These are phyloP conservation scores for Mortierella sp. DNA, from an alignment of 371 early-diverging fungal species.

Conservation along the genomic window DNA sequence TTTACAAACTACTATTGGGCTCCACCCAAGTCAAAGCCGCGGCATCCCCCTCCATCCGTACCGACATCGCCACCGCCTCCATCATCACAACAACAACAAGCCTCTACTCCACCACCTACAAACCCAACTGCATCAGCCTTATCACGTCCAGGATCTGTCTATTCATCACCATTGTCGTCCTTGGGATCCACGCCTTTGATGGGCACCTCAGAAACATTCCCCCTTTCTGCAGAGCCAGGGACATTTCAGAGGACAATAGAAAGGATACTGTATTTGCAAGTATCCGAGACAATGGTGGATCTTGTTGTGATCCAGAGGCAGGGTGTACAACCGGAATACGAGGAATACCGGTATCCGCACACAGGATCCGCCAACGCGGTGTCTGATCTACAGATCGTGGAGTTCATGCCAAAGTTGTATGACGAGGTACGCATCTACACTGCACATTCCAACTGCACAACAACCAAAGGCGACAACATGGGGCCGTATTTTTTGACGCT, in stretches of 20 bases:
- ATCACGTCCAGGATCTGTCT: conserved; percentile 1
- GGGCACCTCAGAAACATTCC: conserved; percentile 5
- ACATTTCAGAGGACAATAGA: conserved; percentile 27
- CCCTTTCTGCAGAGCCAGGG: conserved; percentile 6
- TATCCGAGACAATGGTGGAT: conserved; percentile 72
- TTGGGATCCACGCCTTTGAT: conserved; percentile 8
- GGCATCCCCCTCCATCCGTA: background rate
- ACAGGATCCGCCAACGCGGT: conserved; percentile 72
- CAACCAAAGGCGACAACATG: too few relatives aligned
- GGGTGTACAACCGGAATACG: conserved; percentile 57
- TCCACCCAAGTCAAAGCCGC: conserved; percentile 8
- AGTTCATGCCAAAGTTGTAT: conserved; percentile 57
- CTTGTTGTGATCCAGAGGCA: conserved; percentile 62
- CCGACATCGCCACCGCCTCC: conserved; percentile 5
- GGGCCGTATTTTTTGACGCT: too few relatives aligned
- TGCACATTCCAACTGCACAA: background rate
- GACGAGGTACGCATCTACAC: conserved; percentile 35
- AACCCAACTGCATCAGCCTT: conserved; percentile 3
- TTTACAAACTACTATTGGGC: conserved; percentile 77
- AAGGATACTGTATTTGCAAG: conserved; percentile 72
- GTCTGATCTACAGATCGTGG: conserved; percentile 68
- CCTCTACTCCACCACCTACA: background rate
- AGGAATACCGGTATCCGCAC: conserved; percentile 71
- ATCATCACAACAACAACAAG: background rate
- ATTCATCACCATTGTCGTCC: conserved; percentile 14